Evolutionary conservation across 2,329 filamentous ascomycete species (phyloP), one percentile per base, ranked within the genome.

Genomic region (Thelonectria discophora): DNA sequence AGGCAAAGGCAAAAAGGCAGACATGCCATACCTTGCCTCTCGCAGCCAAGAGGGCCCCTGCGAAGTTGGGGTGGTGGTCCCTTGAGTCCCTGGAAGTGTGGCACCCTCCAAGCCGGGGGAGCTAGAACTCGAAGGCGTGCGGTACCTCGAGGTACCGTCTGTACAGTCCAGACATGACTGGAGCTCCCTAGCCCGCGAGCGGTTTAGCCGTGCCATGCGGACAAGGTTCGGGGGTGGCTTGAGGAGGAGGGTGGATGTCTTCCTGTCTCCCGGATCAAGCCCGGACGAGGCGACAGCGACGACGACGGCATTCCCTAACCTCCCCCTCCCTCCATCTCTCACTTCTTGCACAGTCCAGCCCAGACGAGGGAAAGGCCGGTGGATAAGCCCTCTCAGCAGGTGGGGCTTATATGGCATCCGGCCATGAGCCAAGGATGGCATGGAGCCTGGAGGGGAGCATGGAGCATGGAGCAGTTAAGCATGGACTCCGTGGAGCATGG

Each of bases 221-320:
- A 42, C 58, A 65, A 55, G 49, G 50, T 65, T 68, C 60, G 56
- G 66, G 61, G 65, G 63, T 69, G 66, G 68, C 68, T 69, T 66
- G 56, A 54, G 58, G 58, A 24, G 24, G 24, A 24, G 55, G 51
- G 58, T 62, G 58, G 58, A 58, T 64, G 32, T 57, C 58, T 48
- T 68, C 58, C 48, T 63, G 63, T 68, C 58, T 65, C 60, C 63
- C 65, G 69, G 66, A 62, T 62, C 60, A 58, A 60, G 59, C 52
- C 55, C 58, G 51, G 60, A 53, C 51, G 62, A 62, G 60, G 59
- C 62, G 52, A 64, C 27, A 39, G 37, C 27, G 42, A 43, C 37
- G 18, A 18, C 34, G 18, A 55, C 57, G 50, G 43, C 57, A 54
- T 15, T 57, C 40, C 49, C 46, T n/a, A 18, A 18, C 39, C 55